These are phyloP conservation scores for Ogataea ramenticola DNA, from an alignment of 805 yeast genomes.

Conservation along the genomic window DNA sequence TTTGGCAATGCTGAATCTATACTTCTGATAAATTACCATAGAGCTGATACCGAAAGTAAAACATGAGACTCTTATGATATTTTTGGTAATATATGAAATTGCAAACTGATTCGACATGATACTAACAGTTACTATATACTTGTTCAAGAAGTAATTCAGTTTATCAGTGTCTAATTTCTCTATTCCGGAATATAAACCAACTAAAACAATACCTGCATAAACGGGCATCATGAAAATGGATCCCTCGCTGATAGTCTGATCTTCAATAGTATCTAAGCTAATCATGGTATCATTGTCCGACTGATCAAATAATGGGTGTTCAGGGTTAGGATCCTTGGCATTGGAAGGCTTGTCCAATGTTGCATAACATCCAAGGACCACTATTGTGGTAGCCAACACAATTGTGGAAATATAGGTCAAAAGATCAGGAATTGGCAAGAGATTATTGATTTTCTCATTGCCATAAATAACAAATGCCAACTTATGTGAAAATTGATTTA, in stretches of 20 bases:
- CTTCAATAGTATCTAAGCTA: conserved; percentile 8
- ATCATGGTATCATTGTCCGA: conserved; percentile 27
- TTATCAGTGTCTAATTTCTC: conserved; percentile 24
- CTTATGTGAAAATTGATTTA: neutral
- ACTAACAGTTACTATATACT: conserved; percentile 29
- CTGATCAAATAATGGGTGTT: conserved; percentile 35
- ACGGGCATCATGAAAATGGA: conserved; percentile 37
- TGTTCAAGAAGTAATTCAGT: conserved; percentile 27
- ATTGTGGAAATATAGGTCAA: conserved; percentile 14
- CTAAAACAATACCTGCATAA: conserved; percentile 31
- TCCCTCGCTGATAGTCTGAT: conserved; percentile 16
- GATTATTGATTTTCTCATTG: neutral
- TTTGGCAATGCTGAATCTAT: conserved; percentile 32
- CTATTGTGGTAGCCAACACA: conserved; percentile 18
- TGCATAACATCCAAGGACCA: conserved; percentile 28
- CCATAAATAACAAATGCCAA: neutral
- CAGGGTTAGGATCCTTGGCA: conserved; percentile 24
- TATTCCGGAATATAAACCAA: conserved; percentile 30
- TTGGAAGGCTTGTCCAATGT: conserved; percentile 25
- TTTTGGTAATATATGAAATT: conserved; percentile 19
- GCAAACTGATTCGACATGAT: conserved; percentile 26
- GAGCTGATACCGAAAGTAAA: conserved; percentile 22
- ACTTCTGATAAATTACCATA: conserved; percentile 26
- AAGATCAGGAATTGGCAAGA: neutral
- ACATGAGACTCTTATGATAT: conserved; percentile 21